These are phyloP conservation scores for Streptanthus diversifolius DNA, from an alignment of 345 rosid genomes.

Conservation along the genomic window DNA sequence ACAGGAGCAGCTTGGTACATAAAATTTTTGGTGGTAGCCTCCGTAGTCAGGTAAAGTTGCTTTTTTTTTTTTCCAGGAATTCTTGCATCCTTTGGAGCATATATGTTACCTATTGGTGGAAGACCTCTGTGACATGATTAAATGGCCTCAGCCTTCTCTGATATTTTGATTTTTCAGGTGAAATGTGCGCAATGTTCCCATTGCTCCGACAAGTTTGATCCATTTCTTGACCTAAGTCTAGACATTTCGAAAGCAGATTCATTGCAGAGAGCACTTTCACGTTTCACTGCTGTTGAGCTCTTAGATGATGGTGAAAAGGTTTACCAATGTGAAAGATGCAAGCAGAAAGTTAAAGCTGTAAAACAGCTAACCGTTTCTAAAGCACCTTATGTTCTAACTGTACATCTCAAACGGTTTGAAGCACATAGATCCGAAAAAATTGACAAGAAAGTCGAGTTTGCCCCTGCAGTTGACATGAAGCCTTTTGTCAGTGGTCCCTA, in stretches of 20 bases:
- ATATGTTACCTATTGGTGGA: background rate
- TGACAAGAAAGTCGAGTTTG: conserved; percentile 66
- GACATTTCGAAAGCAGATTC: conserved; percentile 83
- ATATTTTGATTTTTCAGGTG: conserved; percentile 42
- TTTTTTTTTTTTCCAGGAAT: background rate
- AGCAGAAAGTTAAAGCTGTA: conserved; percentile 77
- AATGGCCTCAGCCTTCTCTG: background rate
- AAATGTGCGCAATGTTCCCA: conserved; percentile 73
- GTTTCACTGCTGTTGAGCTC: conserved; percentile 71
- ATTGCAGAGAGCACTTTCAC: conserved; percentile 60
- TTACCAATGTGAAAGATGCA: conserved; percentile 84
- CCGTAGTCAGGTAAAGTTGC: conserved; percentile 68
- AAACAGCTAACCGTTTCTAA: conserved; percentile 86
- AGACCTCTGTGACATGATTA: background rate
- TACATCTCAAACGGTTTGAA: conserved; percentile 89
- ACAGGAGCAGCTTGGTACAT: conserved; percentile 90
- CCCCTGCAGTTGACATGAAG: conserved; percentile 65
- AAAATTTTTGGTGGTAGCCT: conserved; percentile 94
- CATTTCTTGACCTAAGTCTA: conserved; percentile 87
- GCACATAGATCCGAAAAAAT: conserved; percentile 73
- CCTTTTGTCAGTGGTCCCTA: conserved; percentile 71
- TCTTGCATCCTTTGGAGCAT: background rate
- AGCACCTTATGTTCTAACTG: conserved; percentile 76
- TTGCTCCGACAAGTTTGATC: conserved; percentile 83
- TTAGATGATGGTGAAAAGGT: conserved; percentile 90